Evolutionary conservation across 371 early-diverging fungal genomes (phyloP), one percentile per base, ranked within the genome.

Genomic region (Mortierella sp.): DNA sequence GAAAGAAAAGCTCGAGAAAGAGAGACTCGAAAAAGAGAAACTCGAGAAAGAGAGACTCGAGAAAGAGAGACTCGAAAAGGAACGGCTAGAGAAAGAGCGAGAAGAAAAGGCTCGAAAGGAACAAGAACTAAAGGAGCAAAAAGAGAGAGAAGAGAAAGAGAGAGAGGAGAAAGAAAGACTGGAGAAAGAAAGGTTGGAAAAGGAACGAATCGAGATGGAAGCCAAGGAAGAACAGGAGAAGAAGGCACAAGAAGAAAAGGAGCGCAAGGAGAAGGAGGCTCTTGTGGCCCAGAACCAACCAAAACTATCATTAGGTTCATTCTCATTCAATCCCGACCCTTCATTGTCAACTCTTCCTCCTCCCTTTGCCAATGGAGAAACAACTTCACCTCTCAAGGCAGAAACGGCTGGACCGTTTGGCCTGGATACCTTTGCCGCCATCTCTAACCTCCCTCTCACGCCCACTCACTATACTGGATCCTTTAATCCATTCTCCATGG

Each of bases 401-500:
- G 77, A 70, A 13, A 32, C 60, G 7, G 36, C 63, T 13, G 65
- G 70, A 7, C 48, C 69, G 9, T 67, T 72, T 53, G 76, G 71
- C 13, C 7, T 79, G 47, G 69, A 68, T 53, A 60, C 60, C 21
- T 74, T 74, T 63, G 63, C 84, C 19, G 71, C 67, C 28, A 65
- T 68, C 36, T 36, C 75, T 15, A 74, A 67, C 41, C 28, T 76
- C 32, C 67, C 81, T 13, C 47, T 77, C 15, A 73, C 79, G 10
- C 81, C 78, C 5, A 58, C 70, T 15, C 72, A 77, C 33, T 85
- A 85, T 55, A 77, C 82, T 24, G 85, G 85, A 10, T 76, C 84
- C 32, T 85, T 85, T 67, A 85, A 85, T 40, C 85, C 85, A 13
- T 85, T 84, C 61, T 74, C 84, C 0, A 36, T 84, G 55, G 73